Evolutionary conservation across 495 filamentous ascomycete genomes (phyloP).

Genomic region (Penicillium parvum): DNA sequence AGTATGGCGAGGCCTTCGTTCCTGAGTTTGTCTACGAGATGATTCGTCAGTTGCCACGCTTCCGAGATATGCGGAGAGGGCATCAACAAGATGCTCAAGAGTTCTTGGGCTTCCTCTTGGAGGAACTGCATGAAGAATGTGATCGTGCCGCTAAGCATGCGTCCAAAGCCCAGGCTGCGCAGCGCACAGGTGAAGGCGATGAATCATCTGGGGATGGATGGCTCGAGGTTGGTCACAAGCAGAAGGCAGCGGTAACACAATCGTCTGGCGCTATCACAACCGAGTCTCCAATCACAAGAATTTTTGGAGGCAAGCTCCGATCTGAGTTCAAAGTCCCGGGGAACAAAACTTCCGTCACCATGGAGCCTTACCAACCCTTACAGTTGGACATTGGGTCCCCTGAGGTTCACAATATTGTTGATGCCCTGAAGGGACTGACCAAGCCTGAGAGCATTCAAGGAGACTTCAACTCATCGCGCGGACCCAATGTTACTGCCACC

Average conservation of each 20-base stretch:
- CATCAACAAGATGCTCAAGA: slow-evolving; percentile 99
- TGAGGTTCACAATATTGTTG: slow-evolving; percentile 82
- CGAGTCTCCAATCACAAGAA: slow-evolving; percentile 84
- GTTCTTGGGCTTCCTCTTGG: slow-evolving; percentile 89
- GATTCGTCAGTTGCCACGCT: slow-evolving; percentile 78
- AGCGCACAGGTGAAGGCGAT: slow-evolving; percentile 34
- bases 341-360: slow-evolving; percentile 81
- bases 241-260: slow-evolving; percentile 79
- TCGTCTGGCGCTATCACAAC: slow-evolving; percentile 70
- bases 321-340: slow-evolving; percentile 87
- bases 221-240: slow-evolving; percentile 91
- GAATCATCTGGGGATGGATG: slow-evolving; percentile 55
- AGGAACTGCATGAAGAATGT: slow-evolving; percentile 92
- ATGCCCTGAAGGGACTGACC: slow-evolving; percentile 83
- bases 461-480: slow-evolving; percentile 79
- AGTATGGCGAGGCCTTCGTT: slow-evolving; percentile 86
- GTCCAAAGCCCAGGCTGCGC: slow-evolving; percentile 38
- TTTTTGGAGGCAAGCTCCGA: slow-evolving; percentile 88
- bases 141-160: slow-evolving; percentile 63
- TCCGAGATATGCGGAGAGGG: slow-evolving; percentile 87
- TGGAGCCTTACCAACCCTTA: slow-evolving; percentile 89
- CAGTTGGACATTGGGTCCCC: slow-evolving; percentile 89
- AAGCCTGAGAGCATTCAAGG: slow-evolving; percentile 79
- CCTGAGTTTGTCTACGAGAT: slow-evolving; percentile 96
- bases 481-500: slow-evolving; percentile 69